Conservation (phyloP, 495 filamentous ascomycete genomes). For the Evernia prunastri region DNA sequence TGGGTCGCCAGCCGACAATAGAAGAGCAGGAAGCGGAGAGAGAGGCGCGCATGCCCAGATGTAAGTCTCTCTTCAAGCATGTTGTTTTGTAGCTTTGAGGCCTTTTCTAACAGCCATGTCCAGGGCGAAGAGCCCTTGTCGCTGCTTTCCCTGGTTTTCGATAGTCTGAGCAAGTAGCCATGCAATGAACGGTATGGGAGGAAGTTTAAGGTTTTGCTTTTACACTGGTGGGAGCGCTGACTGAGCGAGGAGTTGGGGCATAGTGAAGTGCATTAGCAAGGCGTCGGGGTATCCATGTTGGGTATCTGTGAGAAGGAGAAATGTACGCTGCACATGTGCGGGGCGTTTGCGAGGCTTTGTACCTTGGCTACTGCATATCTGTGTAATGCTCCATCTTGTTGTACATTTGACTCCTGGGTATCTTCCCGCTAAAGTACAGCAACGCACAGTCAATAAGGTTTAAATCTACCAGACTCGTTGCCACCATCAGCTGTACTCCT, state of each 20-base stretch:
- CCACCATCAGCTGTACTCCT: conserved; percentile 4
- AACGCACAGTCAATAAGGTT: conserved; percentile 13
- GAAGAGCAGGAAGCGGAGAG: conserved; percentile 22
- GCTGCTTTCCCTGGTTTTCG: conserved; percentile 19
- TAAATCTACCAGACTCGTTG: conserved; percentile 14
- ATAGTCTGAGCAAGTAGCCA: neutral
- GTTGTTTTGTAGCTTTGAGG: neutral
- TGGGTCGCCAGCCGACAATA: neutral
- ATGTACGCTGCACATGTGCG: neutral
- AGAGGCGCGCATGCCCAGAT: conserved; percentile 19
- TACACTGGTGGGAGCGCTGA: neutral
- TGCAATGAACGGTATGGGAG: neutral
- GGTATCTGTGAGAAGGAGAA: neutral
- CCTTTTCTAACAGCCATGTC: neutral
- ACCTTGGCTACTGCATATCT: neutral
- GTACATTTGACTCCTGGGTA: neutral
- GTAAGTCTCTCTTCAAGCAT: neutral
- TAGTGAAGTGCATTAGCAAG: neutral
- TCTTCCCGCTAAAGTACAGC: neutral
- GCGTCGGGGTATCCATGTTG: conserved; percentile 4
- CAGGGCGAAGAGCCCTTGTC: conserved; percentile 18
- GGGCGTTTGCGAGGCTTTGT: neutral
- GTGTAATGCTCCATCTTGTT: neutral
- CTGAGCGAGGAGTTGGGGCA: conserved; percentile 8
- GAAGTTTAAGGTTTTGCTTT: neutral